Base-by-base conservation (phyloP, 73 alveolate species). In the Stentor roeselii region DNA sequence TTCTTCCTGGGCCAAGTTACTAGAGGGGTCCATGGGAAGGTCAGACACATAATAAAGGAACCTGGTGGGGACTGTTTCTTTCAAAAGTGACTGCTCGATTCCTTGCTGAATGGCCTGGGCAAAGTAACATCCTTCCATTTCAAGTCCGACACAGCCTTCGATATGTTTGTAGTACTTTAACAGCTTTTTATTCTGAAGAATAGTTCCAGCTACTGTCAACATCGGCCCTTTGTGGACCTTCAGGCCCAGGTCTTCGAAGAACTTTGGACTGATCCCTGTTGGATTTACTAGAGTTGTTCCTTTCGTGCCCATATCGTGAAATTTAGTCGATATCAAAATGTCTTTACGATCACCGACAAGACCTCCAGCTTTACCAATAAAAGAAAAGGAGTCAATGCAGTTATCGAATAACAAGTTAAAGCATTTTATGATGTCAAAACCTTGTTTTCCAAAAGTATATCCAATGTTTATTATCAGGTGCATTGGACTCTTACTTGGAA, bases 321-420 rank as follows among this genome's bases (percentile, higher is more conserved):
- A 67, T 21, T 34, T 30, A 32, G 80, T 67, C 11, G 80, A 36
- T 30, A 67, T 34, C 37, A 67, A 34, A 2, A 67, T 67, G 34
- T 67, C 80, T 27, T 21, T 67, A 27, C 80, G 21, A 21, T 67
- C 37, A 1, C 80, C 80, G 21, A 67, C 80, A 67, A 67, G 80
- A 1, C 80, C 80, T 67, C 80, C 80, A 21, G 80, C 80, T 67
- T 67, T 67, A 21, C 80, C 80, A 67, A 67, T 34, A 27, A 67
- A 1, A 2, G n/a, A 27, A 2, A 30, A 67, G 0, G 80, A 67
- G 34, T 30, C 37, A 21, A 67, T n/a, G 34, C 42, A 67, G 14
- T 67, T 67, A 1, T 40, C 80, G 14, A 67, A 67, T 32, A 67
- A 32, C 2, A 67, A 67, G 0, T 21, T 67, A 11, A 67, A 1